A percentile compares a stretch with the other conserved stretches of the same genome.
These are phyloP conservation scores for Polytrichum formosum DNA, from an alignment of 225 moss, liverwort and hornwort species.

Conservation along the genomic window DNA sequence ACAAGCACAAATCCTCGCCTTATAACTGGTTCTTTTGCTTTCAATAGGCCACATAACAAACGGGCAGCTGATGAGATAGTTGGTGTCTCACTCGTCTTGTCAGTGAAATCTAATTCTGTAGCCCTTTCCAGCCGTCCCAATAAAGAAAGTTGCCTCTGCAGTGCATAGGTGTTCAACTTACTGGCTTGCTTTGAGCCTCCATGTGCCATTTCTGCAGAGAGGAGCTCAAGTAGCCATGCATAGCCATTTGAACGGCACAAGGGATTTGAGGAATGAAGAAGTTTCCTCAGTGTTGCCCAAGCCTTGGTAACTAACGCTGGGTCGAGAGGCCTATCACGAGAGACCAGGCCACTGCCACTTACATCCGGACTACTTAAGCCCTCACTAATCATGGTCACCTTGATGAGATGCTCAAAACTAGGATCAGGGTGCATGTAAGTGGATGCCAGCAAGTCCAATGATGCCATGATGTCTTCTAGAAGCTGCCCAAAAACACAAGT, in stretches of 20 bases:
- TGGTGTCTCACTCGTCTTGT: conserved; percentile 52
- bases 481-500: conserved; percentile 54
- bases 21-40: conserved; percentile 83
- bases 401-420: conserved; percentile 76
- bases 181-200: conserved; percentile 87
- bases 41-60: conserved; percentile 82
- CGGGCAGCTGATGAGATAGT: conserved; percentile 88
- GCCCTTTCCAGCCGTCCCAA: conserved; percentile 75
- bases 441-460: conserved; percentile 75
- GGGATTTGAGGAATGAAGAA: conserved; percentile 74
- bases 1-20: conserved; percentile 85
- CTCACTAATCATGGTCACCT: conserved; percentile 87
- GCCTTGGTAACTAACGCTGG: conserved; percentile 58
- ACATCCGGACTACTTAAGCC: conserved; percentile 55
- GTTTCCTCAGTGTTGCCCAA: conserved; percentile 75
- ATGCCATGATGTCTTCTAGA: conserved; percentile 68
- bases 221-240: conserved; percentile 89
- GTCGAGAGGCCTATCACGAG: conserved; percentile 50
- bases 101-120: conserved; percentile 51
- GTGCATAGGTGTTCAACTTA: conserved; percentile 85
- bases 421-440: conserved; percentile 66
- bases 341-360: conserved; percentile 34
- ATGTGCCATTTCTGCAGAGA: conserved; percentile 93
- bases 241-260: conserved; percentile 80
- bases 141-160: conserved; percentile 88